Percentiles rank a stretch among this genome's conserved stretches.
These are phyloP conservation scores for Beauveria varroae DNA, from an alignment of 2,329 filamentous ascomycete species.

Conservation along the genomic window DNA sequence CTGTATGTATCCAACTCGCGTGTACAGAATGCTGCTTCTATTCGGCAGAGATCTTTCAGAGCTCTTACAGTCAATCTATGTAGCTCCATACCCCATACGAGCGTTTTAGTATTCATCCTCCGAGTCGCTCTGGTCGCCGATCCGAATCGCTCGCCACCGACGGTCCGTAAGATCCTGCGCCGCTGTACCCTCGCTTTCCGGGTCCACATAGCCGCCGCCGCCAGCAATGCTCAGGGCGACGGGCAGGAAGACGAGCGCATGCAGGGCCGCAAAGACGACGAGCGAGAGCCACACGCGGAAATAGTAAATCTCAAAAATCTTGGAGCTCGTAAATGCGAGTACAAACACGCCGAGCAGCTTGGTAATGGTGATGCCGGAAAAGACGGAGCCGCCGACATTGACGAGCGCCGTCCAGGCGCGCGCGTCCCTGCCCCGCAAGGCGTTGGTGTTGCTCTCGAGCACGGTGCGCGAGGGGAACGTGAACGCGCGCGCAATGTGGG, in stretches of 20 bases:
- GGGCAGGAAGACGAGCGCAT: conserved; percentile 85
- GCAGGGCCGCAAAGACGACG: conserved; percentile 79
- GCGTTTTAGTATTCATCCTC: conserved; percentile 51
- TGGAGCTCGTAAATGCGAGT: conserved; percentile 87
- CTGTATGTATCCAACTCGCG: background rate
- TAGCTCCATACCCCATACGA: background rate
- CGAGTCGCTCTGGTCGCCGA: conserved; percentile 68
- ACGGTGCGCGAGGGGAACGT: conserved; percentile 82
- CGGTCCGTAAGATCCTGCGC: conserved; percentile 81
- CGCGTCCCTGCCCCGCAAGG: conserved; percentile 74
- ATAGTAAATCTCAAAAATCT: conserved; percentile 99
- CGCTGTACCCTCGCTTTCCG: conserved; percentile 77
- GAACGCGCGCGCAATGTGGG: conserved; percentile 91
- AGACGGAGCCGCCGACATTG: conserved; percentile 90
- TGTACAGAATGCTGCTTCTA: background rate
- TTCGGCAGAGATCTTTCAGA: background rate
- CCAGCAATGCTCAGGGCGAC: conserved; percentile 81
- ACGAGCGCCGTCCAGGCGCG: conserved; percentile 88
- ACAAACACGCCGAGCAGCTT: conserved; percentile 90
- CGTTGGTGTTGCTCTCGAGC: conserved; percentile 67
- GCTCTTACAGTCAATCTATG: background rate
- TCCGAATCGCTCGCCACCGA: conserved; percentile 67
- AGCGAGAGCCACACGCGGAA: conserved; percentile 94
- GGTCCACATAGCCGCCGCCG: conserved; percentile 80
- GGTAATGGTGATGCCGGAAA: conserved; percentile 92